Conservation (phyloP, 257 asterid species). For the Fraxinus excelsior region DNA sequence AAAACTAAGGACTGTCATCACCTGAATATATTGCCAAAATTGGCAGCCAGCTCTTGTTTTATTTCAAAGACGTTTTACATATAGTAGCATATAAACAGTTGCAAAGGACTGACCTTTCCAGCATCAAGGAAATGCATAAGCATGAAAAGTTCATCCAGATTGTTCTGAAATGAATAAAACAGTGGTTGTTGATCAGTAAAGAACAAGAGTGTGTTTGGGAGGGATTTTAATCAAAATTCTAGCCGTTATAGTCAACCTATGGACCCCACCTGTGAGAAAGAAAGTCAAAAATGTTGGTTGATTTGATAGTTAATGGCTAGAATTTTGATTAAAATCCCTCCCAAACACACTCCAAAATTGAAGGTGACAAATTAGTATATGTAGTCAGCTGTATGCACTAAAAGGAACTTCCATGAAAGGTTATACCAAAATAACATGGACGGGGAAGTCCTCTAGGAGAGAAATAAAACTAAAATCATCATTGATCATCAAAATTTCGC, state of each 20-base stretch:
- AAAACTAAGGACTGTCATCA: too few species aligned
- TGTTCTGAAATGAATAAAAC: conserved; percentile 67
- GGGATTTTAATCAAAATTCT: too few species aligned
- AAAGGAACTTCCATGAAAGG: conserved; percentile 19
- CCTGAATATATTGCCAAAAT: too few species aligned
- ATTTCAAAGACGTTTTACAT: conserved; percentile 19
- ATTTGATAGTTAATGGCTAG: too few species aligned
- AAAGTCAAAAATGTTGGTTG: too few species aligned
- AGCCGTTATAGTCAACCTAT: too few species aligned
- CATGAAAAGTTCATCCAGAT: conserved; percentile 98
- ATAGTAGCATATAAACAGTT: conserved; percentile 8
- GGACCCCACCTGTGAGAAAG: too few species aligned
- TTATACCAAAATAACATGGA: conserved; percentile 12
- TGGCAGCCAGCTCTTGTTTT: background rate
- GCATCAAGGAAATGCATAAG: conserved; percentile 99
- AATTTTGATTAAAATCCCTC: too few species aligned
- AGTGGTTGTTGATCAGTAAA: conserved; percentile 25
- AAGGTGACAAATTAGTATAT: background rate
- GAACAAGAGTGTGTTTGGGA: too few species aligned
- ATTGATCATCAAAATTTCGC: background rate
- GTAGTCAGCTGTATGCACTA: conserved; percentile 6
- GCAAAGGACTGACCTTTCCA: conserved; percentile 74
- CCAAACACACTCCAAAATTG: too few species aligned
- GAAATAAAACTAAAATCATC: conserved; percentile 6
- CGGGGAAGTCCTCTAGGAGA: background rate